Evolutionary conservation across 768 basidiomycete genomes (phyloP).

Genomic region (Psilocybe cyanescens): DNA sequence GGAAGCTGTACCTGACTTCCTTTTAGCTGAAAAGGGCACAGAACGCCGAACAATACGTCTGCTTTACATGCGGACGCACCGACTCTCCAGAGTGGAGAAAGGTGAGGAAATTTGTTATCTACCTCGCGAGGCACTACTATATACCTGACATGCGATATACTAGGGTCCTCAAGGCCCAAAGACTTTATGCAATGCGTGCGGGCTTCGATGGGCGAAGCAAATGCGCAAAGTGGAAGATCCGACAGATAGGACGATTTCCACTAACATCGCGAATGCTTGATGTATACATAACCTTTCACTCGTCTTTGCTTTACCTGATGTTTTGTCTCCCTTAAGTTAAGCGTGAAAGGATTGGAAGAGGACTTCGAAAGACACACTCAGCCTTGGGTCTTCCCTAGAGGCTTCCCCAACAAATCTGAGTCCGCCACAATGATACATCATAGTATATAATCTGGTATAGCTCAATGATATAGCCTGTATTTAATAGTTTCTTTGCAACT

Average conservation of each 20-base stretch:
- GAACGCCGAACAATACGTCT: conserved; percentile 75
- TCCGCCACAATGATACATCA: too few relatives aligned
- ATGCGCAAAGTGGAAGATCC: conserved; percentile 44
- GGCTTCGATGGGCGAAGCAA: conserved; percentile 89
- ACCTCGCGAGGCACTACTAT: too few relatives aligned
- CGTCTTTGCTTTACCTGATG: background rate
- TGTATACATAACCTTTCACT: background rate
- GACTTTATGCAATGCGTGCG: conserved; percentile 97
- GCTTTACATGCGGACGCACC: conserved; percentile 91
- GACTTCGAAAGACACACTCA: too few relatives aligned
- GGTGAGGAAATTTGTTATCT: conserved; percentile 35
- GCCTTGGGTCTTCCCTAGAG: too few relatives aligned
- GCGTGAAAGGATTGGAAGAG: too few relatives aligned
- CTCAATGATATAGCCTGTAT: too few relatives aligned
- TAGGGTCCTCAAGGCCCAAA: conserved; percentile 94
- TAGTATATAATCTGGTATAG: too few relatives aligned
- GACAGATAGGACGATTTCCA: conserved; percentile 9
- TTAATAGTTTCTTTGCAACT: too few relatives aligned
- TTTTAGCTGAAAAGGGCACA: conserved; percentile 51
- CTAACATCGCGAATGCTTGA: conserved; percentile 3
- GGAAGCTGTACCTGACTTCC: background rate
- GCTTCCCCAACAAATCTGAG: too few relatives aligned
- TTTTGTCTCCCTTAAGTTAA: background rate
- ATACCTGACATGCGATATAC: background rate
- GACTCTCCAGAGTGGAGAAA: conserved; percentile 99